Conservation (phyloP, 1,284 basidiomycete genomes). For the Ceratobasidium sp. region DNA sequence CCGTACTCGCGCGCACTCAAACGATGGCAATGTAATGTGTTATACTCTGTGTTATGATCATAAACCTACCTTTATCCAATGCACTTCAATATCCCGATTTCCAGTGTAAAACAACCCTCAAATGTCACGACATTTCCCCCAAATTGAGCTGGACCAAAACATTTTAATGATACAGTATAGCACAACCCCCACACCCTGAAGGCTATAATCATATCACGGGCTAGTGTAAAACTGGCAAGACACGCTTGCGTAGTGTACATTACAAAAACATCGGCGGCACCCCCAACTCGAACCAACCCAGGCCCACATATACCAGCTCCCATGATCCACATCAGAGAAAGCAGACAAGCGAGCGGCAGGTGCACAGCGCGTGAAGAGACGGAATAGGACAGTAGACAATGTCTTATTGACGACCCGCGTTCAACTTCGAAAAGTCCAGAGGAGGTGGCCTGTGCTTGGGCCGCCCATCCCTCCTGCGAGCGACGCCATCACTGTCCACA, state of each 20-base stretch:
- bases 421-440: conserved; percentile 41
- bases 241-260: conserved; percentile 9
- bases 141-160: neutral
- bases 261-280: conserved; percentile 11
- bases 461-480: conserved; percentile 39
- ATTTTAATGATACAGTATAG: conserved; percentile 6
- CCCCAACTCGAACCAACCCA: conserved; percentile 29
- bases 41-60: conserved; percentile 25
- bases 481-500: conserved; percentile 34
- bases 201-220: conserved; percentile 13
- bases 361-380: conserved; percentile 17
- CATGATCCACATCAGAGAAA: conserved; percentile 43
- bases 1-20: conserved; percentile 33
- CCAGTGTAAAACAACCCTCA: conserved; percentile 32
- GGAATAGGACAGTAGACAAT: conserved; percentile 6
- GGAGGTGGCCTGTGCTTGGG: conserved; percentile 39
- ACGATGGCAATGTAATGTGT: neutral
- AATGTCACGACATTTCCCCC: neutral
- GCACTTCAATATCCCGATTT: neutral
- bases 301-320: conserved; percentile 33
- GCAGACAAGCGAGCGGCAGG: conserved; percentile 37
- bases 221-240: conserved; percentile 12
- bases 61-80: conserved; percentile 10
- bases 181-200: conserved; percentile 4
- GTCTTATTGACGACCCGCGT: conserved; percentile 35